Percentiles rank a stretch among this genome's conserved stretches.
Conservation (phyloP, 2,329 filamentous ascomycete genomes). For the Trichoderma endophyticum region DNA sequence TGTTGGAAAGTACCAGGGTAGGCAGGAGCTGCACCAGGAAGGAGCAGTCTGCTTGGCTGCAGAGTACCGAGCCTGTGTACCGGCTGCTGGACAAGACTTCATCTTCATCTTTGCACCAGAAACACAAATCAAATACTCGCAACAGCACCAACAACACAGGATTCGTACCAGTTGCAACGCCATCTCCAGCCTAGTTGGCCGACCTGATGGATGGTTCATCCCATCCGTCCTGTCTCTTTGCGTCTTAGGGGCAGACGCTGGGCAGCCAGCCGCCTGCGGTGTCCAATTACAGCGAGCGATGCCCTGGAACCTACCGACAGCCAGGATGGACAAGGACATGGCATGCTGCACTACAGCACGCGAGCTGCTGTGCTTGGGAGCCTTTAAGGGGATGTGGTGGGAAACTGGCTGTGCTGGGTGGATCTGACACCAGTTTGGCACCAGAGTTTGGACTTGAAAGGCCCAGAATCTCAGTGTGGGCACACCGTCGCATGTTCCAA, state of each 20-base stretch:
- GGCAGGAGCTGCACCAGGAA: slow-evolving; percentile 1
- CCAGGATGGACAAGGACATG: slow-evolving; percentile 1
- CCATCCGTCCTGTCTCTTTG: background rate
- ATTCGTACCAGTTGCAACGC: background rate
- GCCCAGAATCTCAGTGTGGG: slow-evolving; percentile 18
- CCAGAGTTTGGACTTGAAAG: slow-evolving; percentile 4
- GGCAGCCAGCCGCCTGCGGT: slow-evolving; percentile 9
- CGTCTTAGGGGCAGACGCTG: slow-evolving; percentile 2
- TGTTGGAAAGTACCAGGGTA: background rate
- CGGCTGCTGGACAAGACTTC: background rate
- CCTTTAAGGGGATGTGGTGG: background rate
- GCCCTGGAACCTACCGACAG: slow-evolving; percentile 18
- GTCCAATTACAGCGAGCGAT: slow-evolving; percentile 16
- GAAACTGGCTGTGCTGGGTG: slow-evolving; percentile 14
- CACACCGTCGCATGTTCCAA: slow-evolving; percentile 16
- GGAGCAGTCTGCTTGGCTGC: background rate
- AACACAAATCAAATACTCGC: background rate
- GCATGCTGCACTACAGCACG: slow-evolving; percentile 21
- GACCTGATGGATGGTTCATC: slow-evolving; percentile 15
- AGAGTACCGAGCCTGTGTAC: background rate
- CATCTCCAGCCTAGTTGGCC: background rate
- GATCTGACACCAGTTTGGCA: slow-evolving; percentile 13
- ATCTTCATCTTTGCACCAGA: background rate
- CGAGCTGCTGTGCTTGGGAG: slow-evolving; percentile 25
- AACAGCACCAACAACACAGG: background rate